phyloP scores from a whole-genome alignment of 1,284 basidiomycete species.

The Pseudozyma sp. region DNA sequence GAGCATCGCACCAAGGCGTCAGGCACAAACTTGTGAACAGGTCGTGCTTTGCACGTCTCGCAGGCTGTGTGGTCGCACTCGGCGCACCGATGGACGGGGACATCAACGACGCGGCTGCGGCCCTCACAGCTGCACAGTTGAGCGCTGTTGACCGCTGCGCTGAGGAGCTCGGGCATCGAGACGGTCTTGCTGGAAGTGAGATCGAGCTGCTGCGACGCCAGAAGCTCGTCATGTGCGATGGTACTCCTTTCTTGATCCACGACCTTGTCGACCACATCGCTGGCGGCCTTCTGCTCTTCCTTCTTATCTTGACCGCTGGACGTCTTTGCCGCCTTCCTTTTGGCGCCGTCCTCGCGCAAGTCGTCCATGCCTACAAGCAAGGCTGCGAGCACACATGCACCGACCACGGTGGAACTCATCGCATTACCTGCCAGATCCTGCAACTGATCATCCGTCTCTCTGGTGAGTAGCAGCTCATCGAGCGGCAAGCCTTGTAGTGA shows the following conservation, averaged over 20 bases:
- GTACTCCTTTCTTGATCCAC: slow-evolving; percentile 69
- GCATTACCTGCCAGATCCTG: slow-evolving; percentile 95
- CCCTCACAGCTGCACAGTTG: slow-evolving; percentile 91
- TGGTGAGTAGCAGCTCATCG: slow-evolving; percentile 87
- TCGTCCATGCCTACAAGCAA: slow-evolving; percentile 71
- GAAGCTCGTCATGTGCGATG: slow-evolving; percentile 71
- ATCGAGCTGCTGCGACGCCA: slow-evolving; percentile 37
- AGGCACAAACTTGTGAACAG: slow-evolving; percentile 80
- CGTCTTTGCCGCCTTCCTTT: slow-evolving; percentile 15
- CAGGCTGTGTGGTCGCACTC: slow-evolving; percentile 86
- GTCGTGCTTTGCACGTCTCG: slow-evolving; percentile 86
- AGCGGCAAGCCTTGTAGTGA: slow-evolving; percentile 93
- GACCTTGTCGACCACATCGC: slow-evolving; percentile 70
- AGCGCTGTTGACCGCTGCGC: slow-evolving; percentile 77
- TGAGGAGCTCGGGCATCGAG: slow-evolving; percentile 72
- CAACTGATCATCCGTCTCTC: slow-evolving; percentile 91
- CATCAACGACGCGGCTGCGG: slow-evolving; percentile 77
- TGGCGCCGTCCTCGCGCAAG: slow-evolving; percentile 32
- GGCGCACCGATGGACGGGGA: slow-evolving; percentile 75
- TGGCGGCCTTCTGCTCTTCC: slow-evolving; percentile 71
- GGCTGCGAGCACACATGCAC: slow-evolving; percentile 86
- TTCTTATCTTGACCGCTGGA: slow-evolving; percentile 76
- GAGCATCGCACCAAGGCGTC: slow-evolving; percentile 71
- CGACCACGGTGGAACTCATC: slow-evolving; percentile 94
- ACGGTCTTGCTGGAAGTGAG: slow-evolving; percentile 39